Conservation (phyloP, 2,329 filamentous ascomycete species). For the Zarea fungicola region DNA sequence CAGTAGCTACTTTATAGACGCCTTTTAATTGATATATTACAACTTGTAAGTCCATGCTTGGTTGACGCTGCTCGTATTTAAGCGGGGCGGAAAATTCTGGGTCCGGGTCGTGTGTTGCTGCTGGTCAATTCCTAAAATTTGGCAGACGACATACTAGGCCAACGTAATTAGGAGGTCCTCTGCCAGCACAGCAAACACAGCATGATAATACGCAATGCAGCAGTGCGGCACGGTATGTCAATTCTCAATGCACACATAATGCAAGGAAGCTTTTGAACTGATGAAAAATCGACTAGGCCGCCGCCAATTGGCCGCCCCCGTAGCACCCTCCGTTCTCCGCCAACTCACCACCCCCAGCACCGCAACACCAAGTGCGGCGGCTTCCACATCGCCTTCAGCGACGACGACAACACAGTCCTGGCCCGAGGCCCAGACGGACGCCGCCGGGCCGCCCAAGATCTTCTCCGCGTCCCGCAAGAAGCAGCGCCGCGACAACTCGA, state of each 20-base stretch:
- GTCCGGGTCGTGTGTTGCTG: conserved; percentile 5
- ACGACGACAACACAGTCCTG: conserved; percentile 17
- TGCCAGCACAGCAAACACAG: conserved; percentile 18
- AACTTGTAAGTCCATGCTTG: no score
- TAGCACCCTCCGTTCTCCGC: conserved; percentile 30
- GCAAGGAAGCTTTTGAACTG: background rate
- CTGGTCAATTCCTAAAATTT: conserved; percentile 11
- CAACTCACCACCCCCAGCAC: conserved; percentile 27
- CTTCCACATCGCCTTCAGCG: conserved; percentile 12
- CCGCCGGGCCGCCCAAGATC: conserved; percentile 20
- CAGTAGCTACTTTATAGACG: no score
- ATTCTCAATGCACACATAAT: no score
- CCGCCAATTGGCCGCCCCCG: conserved; percentile 43
- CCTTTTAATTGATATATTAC: no score
- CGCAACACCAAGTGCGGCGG: conserved; percentile 21
- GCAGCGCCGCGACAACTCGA: conserved; percentile 27
- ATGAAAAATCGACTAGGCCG: conserved; percentile 39
- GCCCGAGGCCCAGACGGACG: conserved; percentile 17
- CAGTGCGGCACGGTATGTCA: conserved; percentile 49
- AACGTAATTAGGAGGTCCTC: conserved; percentile 2
- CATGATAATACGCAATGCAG: conserved; percentile 54
- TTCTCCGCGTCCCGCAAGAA: conserved; percentile 26
- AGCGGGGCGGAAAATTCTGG: conserved; percentile 16
- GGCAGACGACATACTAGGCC: background rate
- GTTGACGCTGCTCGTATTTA: background rate